phyloP scores from a whole-genome alignment of 805 yeast species.

The Yamadazyma nakazawae region DNA sequence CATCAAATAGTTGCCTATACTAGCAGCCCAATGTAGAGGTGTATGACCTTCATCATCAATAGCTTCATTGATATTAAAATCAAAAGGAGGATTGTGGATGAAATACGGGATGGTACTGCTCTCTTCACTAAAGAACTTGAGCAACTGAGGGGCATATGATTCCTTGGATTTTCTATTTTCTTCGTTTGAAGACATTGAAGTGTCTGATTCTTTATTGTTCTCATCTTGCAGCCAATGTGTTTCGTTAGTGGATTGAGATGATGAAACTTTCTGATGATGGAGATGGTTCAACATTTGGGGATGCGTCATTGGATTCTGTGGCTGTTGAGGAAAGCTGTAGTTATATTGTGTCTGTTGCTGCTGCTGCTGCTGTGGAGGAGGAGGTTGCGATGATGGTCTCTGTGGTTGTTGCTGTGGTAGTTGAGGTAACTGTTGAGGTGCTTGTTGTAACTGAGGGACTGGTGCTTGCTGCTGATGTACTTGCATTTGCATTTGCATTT shows the following conservation, averaged over 20 bases:
- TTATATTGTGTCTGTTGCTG: slow-evolving; percentile 4
- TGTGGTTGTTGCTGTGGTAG: slow-evolving; percentile 7
- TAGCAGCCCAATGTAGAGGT: slow-evolving; percentile 95
- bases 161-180: slow-evolving; percentile 43
- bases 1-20: slow-evolving; percentile 82
- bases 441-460: slow-evolving; percentile 15
- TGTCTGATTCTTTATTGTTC: slow-evolving; percentile 35
- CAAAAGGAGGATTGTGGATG: slow-evolving; percentile 58
- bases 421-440: not conserved
- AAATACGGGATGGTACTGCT: slow-evolving; percentile 56
- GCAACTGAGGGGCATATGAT: slow-evolving; percentile 35
- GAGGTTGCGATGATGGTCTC: slow-evolving; percentile 17
- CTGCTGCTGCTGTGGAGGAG: slow-evolving; percentile 13
- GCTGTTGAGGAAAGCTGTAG: slow-evolving; percentile 9
- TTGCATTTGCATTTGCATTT: slow-evolving; percentile 24
- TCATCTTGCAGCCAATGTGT: slow-evolving; percentile 46
- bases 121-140: slow-evolving; percentile 43
- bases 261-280: slow-evolving; percentile 18
- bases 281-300: slow-evolving; percentile 18
- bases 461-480: slow-evolving; percentile 16
- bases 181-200: slow-evolving; percentile 34
- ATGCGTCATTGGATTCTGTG: slow-evolving; percentile 17
- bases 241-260: slow-evolving; percentile 42
- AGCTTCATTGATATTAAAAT: slow-evolving; percentile 67
- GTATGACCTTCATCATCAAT: slow-evolving; percentile 95